Percentiles rank a stretch among this genome's conserved stretches.
Evolutionary conservation across 2,329 filamentous ascomycete genomes (phyloP).

Genomic region (Parafenestella ontariensis): DNA sequence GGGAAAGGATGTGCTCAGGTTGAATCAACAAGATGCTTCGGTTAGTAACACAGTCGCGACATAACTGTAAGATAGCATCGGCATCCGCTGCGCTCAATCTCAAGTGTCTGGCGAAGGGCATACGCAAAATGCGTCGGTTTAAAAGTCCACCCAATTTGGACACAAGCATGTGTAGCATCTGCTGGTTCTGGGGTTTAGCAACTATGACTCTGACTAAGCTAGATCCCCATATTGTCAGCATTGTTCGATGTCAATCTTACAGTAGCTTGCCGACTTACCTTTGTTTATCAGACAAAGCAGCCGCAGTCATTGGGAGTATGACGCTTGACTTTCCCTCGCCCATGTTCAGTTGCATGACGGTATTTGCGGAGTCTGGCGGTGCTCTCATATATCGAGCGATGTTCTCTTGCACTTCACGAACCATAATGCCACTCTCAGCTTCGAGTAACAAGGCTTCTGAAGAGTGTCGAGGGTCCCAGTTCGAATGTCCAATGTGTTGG

Average conservation of each 20-base stretch:
- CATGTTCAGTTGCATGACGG: slow-evolving; percentile 46
- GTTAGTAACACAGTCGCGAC: slow-evolving; percentile 55
- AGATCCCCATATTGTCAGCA: slow-evolving; percentile 1
- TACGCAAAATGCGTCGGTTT: slow-evolving; percentile 60
- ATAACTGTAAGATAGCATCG: slow-evolving; percentile 47
- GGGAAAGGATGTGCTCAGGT: slow-evolving; percentile 69
- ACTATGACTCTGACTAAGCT: slow-evolving; percentile 66
- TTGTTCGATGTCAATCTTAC: not conserved
- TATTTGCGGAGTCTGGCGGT: slow-evolving; percentile 25
- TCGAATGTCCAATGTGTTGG: slow-evolving; percentile 60
- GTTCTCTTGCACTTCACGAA: slow-evolving; percentile 65
- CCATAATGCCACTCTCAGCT: slow-evolving; percentile 67
- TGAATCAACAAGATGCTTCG: slow-evolving; percentile 67
- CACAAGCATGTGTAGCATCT: slow-evolving; percentile 66
- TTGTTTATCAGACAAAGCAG: slow-evolving; percentile 57
- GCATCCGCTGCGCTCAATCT: slow-evolving; percentile 44
- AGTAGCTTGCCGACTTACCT: slow-evolving; percentile 19
- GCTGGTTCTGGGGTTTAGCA: slow-evolving; percentile 65
- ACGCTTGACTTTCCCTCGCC: slow-evolving; percentile 43
- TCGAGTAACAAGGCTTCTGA: slow-evolving; percentile 71
- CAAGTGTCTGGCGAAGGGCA: slow-evolving; percentile 66
- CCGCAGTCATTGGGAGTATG: slow-evolving; percentile 41
- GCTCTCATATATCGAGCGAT: slow-evolving; percentile 65
- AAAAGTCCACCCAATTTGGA: slow-evolving; percentile 64
- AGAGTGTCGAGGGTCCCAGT: slow-evolving; percentile 60